Evolutionary conservation across 2,329 filamentous ascomycete genomes (phyloP).

Genomic region (Pyrenophora seminiperda): DNA sequence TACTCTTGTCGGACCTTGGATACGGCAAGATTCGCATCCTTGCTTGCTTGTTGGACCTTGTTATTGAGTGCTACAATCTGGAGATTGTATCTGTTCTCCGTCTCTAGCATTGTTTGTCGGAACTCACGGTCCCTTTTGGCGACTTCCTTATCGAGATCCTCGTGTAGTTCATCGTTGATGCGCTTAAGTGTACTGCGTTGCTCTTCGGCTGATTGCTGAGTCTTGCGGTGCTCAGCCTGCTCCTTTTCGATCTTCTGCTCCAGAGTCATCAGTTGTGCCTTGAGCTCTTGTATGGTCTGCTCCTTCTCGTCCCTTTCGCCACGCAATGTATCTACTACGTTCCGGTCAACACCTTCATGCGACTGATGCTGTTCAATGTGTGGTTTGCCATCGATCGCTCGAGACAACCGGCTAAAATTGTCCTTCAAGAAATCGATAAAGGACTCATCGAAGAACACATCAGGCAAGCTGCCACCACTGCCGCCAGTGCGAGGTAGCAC

Average conservation of each 20-base stretch:
- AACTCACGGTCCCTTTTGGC: constrained; percentile 54
- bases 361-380: constrained; percentile 84
- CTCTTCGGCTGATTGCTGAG: constrained; percentile 57
- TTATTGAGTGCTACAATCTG: constrained; percentile 47
- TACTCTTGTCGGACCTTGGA: constrained; percentile 42
- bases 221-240: constrained; percentile 71
- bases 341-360: constrained; percentile 89
- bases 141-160: constrained; percentile 70
- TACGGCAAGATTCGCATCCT: constrained; percentile 34
- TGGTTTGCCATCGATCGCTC: constrained; percentile 89
- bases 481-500: constrained; percentile 71
- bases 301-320: constrained; percentile 77
- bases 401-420: constrained; percentile 83
- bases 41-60: constrained; percentile 41
- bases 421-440: constrained; percentile 97
- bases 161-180: constrained; percentile 72
- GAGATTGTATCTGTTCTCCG: constrained; percentile 56
- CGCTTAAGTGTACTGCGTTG: constrained; percentile 62
- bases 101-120: constrained; percentile 41
- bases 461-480: constrained; percentile 63
- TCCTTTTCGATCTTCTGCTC: constrained; percentile 70
- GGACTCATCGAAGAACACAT: constrained; percentile 81
- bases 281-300: constrained; percentile 61
- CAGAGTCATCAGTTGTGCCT: constrained; percentile 60
- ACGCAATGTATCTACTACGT: constrained; percentile 85